A percentile compares a stretch with the other conserved stretches of the same genome.
phyloP scores from a whole-genome alignment of 345 rosid genomes.

The Excoecaria cochinchinensis region DNA sequence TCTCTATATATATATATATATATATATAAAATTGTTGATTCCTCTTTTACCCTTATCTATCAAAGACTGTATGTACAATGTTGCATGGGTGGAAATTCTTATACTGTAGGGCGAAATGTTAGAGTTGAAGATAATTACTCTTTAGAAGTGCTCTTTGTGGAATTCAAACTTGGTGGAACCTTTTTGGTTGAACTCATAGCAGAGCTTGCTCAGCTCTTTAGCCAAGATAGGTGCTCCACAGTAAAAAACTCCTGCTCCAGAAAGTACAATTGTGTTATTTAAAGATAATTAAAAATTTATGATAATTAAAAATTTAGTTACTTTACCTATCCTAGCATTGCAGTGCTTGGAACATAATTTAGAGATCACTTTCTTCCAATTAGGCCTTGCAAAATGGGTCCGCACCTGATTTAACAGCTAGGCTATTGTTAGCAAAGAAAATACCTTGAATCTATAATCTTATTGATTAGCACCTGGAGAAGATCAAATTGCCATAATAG shows the following conservation, averaged over 20 bases:
- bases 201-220: constrained; percentile 86
- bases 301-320: constrained; percentile 28
- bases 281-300: no score
- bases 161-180: constrained; percentile 93
- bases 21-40: neutral
- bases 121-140: neutral
- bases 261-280: neutral
- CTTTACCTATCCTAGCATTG: constrained; percentile 92
- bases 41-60: neutral
- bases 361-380: constrained; percentile 88
- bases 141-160: constrained; percentile 91
- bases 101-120: neutral
- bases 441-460: no score
- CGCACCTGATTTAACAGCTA: constrained; percentile 51
- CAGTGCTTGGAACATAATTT: constrained; percentile 84
- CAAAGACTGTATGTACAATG: constrained; percentile 32
- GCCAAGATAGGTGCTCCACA: constrained; percentile 96
- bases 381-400: constrained; percentile 97
- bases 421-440: neutral
- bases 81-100: neutral
- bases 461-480: no score
- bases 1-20: neutral
- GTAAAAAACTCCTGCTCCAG: constrained; percentile 82
- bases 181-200: constrained; percentile 87
- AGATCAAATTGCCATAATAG: no score